Conservation (phyloP, 441 rosid genomes). For the Eutrema salsugineum region DNA sequence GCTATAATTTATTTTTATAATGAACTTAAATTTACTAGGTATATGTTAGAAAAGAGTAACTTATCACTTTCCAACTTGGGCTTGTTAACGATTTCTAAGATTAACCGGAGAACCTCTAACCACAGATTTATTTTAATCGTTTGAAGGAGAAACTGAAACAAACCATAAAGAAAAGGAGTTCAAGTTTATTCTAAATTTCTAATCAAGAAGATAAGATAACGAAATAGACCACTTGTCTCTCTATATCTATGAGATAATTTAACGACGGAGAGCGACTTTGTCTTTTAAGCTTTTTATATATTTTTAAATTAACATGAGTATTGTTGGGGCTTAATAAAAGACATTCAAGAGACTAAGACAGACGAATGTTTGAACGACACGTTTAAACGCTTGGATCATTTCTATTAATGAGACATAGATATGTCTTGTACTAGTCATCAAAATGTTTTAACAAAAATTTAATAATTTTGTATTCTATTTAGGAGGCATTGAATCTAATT, state of each 20-base stretch:
- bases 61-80: background rate
- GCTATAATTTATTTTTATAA: no score
- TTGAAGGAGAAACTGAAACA: background rate
- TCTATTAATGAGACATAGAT: slow-evolving; percentile 13
- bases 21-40: no score
- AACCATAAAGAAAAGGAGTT: slow-evolving; percentile 8
- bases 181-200: slow-evolving; percentile 13
- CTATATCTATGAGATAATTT: background rate
- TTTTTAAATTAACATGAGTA: background rate
- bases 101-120: slow-evolving; percentile 11
- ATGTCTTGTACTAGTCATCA: slow-evolving; percentile 5
- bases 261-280: slow-evolving; percentile 9
- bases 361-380: slow-evolving; percentile 11
- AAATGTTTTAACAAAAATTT: background rate
- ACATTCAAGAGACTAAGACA: background rate
- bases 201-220: slow-evolving; percentile 29
- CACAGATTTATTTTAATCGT: background rate
- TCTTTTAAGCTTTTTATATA: slow-evolving; percentile 17
- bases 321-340: background rate
- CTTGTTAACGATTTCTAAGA: background rate
- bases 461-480: background rate
- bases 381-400: slow-evolving; percentile 2
- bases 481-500: background rate
- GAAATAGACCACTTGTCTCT: slow-evolving; percentile 30
- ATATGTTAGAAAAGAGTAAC: background rate